Evolutionary conservation across 176 grass and related monocot genomes (phyloP), one percentile per base, ranked within the genome.

Genomic region (Zea luxurians): DNA sequence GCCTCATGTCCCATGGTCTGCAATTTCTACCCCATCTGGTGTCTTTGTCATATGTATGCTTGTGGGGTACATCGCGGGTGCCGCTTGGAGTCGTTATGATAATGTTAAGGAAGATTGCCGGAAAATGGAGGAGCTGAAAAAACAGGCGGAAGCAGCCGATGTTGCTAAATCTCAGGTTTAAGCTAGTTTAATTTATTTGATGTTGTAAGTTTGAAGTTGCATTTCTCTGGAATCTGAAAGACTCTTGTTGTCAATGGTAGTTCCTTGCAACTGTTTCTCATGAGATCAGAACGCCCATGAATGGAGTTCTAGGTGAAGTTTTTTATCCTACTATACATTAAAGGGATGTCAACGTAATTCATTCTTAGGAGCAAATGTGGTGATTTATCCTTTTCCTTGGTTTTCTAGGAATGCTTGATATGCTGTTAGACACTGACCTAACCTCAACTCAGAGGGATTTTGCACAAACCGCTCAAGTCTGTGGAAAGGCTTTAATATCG

Each of bases 251-350:
- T 76, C 78, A 78, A 73, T 88, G 63, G 18, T 88, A 99, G 96
- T 99, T 99, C 83, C 96, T 99, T 73, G 96, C 96, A 40, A 99
- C 92, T 64, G 96, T 99, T 88, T 95, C 92, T 83, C 92, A 99
- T 93, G 96, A 99, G 86, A 99, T 99, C 81, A 87, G 96, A 88
- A 99, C 96, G 60, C 96, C 96, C 68, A 99, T 99, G 96, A 99
- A 95, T 57, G 96, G 96, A 52, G 96, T 99, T 67, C 86, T 99
- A 65, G 96, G 96, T 95, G 88, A 89, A 37, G 43, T 48, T 49
- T 18, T 59, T 47, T 2, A 64, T 74, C 75, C 35, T 83, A 66
- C 16, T 37, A 70, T 13, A 15, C 37, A 55, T 55, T 70, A 2
- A 16, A 66, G 35, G 61, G 13, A 10, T 81, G 34, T 64, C 42